Conservation (phyloP, 345 rosid species). For the Citrus sp. region DNA sequence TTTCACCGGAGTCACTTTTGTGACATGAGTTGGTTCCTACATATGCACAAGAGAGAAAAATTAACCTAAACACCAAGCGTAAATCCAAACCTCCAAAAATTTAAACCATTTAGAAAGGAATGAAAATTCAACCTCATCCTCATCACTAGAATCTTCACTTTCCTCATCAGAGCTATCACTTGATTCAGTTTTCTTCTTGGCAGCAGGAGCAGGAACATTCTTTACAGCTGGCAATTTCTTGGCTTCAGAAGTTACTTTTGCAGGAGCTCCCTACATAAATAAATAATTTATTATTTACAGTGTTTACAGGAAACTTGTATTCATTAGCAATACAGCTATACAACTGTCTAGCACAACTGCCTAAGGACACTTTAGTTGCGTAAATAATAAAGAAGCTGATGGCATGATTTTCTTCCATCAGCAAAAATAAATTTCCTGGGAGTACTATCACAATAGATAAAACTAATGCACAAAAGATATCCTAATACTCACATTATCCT, state of each 20-base stretch:
- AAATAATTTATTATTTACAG: neutral
- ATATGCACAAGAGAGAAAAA: neutral
- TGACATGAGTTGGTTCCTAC: conserved; percentile 3
- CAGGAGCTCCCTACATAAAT: neutral
- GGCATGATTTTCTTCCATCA: neutral
- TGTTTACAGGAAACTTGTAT: neutral
- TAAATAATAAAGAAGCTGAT: neutral
- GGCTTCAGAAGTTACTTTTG: neutral
- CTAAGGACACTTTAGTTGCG: neutral
- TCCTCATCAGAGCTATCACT: conserved; percentile 40
- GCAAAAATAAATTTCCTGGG: neutral
- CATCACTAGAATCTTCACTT: conserved; percentile 16
- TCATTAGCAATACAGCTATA: neutral
- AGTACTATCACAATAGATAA: neutral
- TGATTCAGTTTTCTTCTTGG: conserved; percentile 23
- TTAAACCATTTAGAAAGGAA: no score
- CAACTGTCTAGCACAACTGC: neutral
- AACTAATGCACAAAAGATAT: neutral
- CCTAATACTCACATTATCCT: conserved; percentile 12
- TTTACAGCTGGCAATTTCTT: conserved; percentile 17
- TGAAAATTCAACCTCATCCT: neutral
- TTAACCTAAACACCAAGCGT: neutral
- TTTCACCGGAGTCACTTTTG: conserved; percentile 11
- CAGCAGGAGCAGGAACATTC: conserved; percentile 1
- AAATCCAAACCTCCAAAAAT: neutral